A percentile compares a stretch with the other conserved stretches of the same genome.
Conservation (phyloP, 306 rosid species). For the Cucumis cinereus region DNA sequence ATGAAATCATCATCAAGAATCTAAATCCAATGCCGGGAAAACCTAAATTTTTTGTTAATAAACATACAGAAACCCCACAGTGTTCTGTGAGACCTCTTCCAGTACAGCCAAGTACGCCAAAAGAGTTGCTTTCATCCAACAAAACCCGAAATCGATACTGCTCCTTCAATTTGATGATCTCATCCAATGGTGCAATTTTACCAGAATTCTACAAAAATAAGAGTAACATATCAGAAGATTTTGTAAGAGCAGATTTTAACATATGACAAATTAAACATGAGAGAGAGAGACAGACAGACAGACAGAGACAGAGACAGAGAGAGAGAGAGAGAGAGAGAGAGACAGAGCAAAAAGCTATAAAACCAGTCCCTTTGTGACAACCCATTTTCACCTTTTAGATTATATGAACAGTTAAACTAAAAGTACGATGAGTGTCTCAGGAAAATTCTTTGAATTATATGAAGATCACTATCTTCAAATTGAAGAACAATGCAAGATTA, state of each 20-base stretch:
- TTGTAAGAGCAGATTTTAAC: background rate
- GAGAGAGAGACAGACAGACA: too few species aligned
- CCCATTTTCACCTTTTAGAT: background rate
- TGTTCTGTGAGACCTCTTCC: conserved; percentile 91
- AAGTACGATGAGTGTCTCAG: background rate
- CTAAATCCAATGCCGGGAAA: background rate
- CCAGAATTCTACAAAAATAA: conserved; percentile 71
- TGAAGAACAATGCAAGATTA: background rate
- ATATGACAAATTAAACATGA: background rate
- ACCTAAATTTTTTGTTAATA: background rate
- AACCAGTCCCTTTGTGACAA: background rate
- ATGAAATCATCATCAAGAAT: conserved; percentile 24
- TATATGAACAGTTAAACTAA: background rate
- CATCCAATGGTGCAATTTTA: conserved; percentile 80
- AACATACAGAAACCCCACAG: conserved; percentile 67
- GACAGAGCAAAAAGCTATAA: background rate
- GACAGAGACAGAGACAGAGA: too few species aligned
- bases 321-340: too few species aligned
- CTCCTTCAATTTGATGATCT: conserved; percentile 89
- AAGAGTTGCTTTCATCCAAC: conserved; percentile 94
- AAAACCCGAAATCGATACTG: conserved; percentile 68
- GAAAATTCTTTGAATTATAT: background rate
- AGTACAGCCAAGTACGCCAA: conserved; percentile 84
- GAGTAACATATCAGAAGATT: background rate
- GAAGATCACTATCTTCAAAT: background rate